Percentiles rank a stretch among this genome's conserved stretches.
These are phyloP conservation scores for Diplogelasinospora grovesii DNA, from an alignment of 495 filamentous ascomycete species.

Conservation along the genomic window DNA sequence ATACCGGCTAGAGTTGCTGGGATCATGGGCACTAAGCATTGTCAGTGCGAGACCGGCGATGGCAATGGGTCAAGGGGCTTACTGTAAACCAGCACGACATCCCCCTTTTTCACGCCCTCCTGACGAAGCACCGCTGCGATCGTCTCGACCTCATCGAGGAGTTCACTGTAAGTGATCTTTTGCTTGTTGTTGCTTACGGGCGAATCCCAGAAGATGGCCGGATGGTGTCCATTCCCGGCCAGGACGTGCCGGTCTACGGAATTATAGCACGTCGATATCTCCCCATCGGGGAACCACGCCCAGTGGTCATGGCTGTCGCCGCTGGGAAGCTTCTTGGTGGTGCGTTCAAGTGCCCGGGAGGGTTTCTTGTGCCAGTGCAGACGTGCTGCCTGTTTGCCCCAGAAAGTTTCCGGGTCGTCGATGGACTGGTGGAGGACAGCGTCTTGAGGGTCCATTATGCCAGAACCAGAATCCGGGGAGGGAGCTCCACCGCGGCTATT, in stretches of 20 bases:
- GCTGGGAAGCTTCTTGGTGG: slow-evolving; percentile 34
- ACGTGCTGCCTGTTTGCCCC: slow-evolving; percentile 64
- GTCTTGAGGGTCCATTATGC: slow-evolving; percentile 48
- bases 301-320: slow-evolving; percentile 50
- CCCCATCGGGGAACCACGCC: slow-evolving; percentile 80
- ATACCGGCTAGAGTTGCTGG: slow-evolving; percentile 80
- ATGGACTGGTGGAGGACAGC: slow-evolving; percentile 49
- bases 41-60: slow-evolving; percentile 2
- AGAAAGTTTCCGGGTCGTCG: slow-evolving; percentile 62
- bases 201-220: slow-evolving; percentile 82
- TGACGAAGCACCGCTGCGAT: slow-evolving; percentile 77
- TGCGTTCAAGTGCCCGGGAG: slow-evolving; percentile 34
- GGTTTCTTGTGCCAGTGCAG: slow-evolving; percentile 77
- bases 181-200: slow-evolving; percentile 73
- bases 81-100: slow-evolving; percentile 94
- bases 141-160: slow-evolving; percentile 76
- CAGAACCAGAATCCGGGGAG: no score
- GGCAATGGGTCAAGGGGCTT: slow-evolving; percentile 18
- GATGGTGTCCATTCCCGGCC: slow-evolving; percentile 60
- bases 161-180: slow-evolving; percentile 62
- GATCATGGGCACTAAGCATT: slow-evolving; percentile 83
- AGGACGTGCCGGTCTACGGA: slow-evolving; percentile 84
- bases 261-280: slow-evolving; percentile 87
- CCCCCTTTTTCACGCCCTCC: slow-evolving; percentile 77
- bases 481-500: no score